phyloP scores from a whole-genome alignment of 352 stramenopile genomes.

The Pythium brassicae region DNA sequence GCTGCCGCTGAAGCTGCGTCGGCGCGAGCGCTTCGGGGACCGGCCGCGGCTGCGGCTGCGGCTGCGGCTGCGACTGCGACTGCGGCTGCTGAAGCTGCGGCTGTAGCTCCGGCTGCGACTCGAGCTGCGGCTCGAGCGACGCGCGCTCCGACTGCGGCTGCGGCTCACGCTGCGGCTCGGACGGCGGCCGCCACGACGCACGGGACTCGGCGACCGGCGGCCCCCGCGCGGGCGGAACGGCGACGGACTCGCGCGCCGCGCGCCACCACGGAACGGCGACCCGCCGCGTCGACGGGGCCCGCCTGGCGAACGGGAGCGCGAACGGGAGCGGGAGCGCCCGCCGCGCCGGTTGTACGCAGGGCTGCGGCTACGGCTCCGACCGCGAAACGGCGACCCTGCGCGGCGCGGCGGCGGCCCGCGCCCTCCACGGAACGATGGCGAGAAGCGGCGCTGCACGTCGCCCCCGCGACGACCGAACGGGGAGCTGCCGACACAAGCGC shows the following conservation, averaged over 20 bases:
- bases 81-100: slow-evolving; percentile 29
- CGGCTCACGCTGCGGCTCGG: background rate
- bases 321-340: slow-evolving; percentile 15
- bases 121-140: slow-evolving; percentile 13
- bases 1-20: slow-evolving; percentile 19
- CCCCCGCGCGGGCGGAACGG: slow-evolving; percentile 13
- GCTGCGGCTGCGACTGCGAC: slow-evolving; percentile 15
- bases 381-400: slow-evolving; percentile 42
- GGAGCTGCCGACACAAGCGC: background rate
- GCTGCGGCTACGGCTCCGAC: slow-evolving; percentile 34
- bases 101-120: slow-evolving; percentile 30
- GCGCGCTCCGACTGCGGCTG: slow-evolving; percentile 3
- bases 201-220: slow-evolving; percentile 1
- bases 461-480: slow-evolving; percentile 4
- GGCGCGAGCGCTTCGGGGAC: slow-evolving; percentile 8
- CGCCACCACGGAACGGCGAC: slow-evolving; percentile 34
- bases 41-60: slow-evolving; percentile 21
- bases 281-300: slow-evolving; percentile 30
- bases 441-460: slow-evolving; percentile 7
- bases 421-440: slow-evolving; percentile 19
- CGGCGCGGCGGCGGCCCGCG: slow-evolving; percentile 21
- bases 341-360: slow-evolving; percentile 18
- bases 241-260: slow-evolving; percentile 11
- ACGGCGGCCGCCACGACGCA: slow-evolving; percentile 9
- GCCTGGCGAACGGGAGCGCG: slow-evolving; percentile 31